phyloP scores from a whole-genome alignment of 495 filamentous ascomycete genomes.

The Annulohypoxylon bovei region DNA sequence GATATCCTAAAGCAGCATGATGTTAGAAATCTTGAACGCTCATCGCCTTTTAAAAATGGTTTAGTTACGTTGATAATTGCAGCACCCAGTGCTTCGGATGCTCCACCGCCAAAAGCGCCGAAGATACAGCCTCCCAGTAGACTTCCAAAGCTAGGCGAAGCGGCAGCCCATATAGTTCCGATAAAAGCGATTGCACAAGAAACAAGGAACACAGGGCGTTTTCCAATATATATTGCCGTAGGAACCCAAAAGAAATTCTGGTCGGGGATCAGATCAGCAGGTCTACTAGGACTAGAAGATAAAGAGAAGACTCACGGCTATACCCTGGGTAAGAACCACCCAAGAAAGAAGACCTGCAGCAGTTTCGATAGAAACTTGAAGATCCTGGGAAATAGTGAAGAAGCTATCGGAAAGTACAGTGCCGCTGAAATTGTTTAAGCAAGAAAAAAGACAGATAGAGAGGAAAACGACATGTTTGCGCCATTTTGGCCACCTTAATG shows the following conservation, averaged over 20 bases:
- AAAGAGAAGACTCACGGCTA: neutral
- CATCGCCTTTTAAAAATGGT: neutral
- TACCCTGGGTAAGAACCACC: slow-evolving; percentile 13
- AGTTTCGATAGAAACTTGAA: slow-evolving; percentile 3
- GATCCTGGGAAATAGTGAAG: slow-evolving; percentile 9
- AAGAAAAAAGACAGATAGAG: slow-evolving; percentile 17
- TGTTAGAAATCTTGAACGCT: neutral
- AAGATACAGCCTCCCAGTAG: slow-evolving; percentile 15
- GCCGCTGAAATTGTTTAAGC: slow-evolving; percentile 20
- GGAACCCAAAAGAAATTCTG: slow-evolving; percentile 25
- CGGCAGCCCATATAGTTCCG: slow-evolving; percentile 13
- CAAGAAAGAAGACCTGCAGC: slow-evolving; percentile 17
- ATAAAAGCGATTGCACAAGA: slow-evolving; percentile 11
- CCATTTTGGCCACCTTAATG: slow-evolving; percentile 16
- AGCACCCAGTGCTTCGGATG: slow-evolving; percentile 20
- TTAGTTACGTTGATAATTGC: slow-evolving; percentile 19
- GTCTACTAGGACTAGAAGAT: neutral
- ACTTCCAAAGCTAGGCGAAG: slow-evolving; percentile 1
- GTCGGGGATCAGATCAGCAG: neutral
- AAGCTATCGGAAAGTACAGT: slow-evolving; percentile 18
- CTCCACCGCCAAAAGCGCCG: slow-evolving; percentile 13
- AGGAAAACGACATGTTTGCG: slow-evolving; percentile 16
- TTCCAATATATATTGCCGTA: slow-evolving; percentile 18
- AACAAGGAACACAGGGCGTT: slow-evolving; percentile 14
- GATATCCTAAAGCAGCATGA: slow-evolving; percentile 3